Percentiles rank a stretch among this genome's conserved stretches.
phyloP scores from a whole-genome alignment of 2,329 filamentous ascomycete genomes.

The Penicillium sp. region DNA sequence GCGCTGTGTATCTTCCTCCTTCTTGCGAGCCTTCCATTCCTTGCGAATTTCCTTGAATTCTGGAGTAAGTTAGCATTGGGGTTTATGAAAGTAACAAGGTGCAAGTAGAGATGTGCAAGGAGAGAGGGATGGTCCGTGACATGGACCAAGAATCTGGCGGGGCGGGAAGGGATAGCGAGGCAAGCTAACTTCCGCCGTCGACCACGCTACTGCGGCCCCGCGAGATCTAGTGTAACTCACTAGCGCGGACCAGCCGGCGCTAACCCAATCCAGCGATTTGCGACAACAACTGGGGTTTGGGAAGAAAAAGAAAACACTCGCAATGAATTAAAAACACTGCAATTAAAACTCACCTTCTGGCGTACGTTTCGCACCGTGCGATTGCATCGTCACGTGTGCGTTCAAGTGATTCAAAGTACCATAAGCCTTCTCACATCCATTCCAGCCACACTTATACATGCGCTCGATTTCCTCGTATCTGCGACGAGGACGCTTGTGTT shows the following conservation, averaged over 20 bases:
- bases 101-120: background rate
- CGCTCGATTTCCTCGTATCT: conserved; percentile 98
- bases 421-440: conserved; percentile 97
- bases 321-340: background rate
- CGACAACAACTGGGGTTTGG: conserved; percentile 31
- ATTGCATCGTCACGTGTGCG: conserved; percentile 98
- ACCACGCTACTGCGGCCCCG: conserved; percentile 56
- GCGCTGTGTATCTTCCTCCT: conserved; percentile 90
- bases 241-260: conserved; percentile 40
- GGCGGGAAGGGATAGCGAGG: conserved; percentile 21
- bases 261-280: conserved; percentile 42
- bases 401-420: conserved; percentile 97
- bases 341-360: conserved; percentile 77
- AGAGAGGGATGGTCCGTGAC: conserved; percentile 1
- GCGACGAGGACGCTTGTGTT: conserved; percentile 91
- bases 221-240: conserved; percentile 53
- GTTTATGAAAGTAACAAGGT: background rate
- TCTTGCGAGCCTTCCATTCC: conserved; percentile 99
- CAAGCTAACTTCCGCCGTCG: conserved; percentile 38
- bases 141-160: conserved; percentile 3
- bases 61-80: conserved; percentile 43
- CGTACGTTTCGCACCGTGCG: conserved; percentile 89
- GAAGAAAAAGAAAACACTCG: conserved; percentile 4
- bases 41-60: conserved; percentile 99
- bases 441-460: conserved; percentile 99